These are phyloP conservation scores for Plectosphaerella sp. DNA, from an alignment of 2,329 filamentous ascomycete species.

Conservation along the genomic window DNA sequence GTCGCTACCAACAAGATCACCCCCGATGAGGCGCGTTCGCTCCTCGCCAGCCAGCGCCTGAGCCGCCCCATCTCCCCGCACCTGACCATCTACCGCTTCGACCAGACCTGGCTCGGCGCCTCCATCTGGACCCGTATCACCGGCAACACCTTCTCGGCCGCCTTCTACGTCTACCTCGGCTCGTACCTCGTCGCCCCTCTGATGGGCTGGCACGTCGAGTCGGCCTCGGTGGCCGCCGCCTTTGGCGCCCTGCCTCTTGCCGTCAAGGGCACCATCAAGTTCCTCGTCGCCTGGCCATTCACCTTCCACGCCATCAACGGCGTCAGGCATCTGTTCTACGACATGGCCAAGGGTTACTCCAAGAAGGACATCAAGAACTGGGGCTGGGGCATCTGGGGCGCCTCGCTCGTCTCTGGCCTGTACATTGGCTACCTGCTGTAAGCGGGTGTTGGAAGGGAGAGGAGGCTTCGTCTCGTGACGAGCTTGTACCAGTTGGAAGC, in stretches of 20 bases:
- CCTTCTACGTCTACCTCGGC: slow-evolving; percentile 74
- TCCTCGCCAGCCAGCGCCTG: slow-evolving; percentile 78
- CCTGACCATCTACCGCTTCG: slow-evolving; percentile 77
- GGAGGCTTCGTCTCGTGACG: neutral
- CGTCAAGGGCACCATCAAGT: slow-evolving; percentile 54
- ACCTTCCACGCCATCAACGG: slow-evolving; percentile 54
- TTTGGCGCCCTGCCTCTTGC: slow-evolving; percentile 55
- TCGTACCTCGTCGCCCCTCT: slow-evolving; percentile 78
- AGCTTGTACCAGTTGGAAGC: no score
- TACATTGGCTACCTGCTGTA: slow-evolving; percentile 45
- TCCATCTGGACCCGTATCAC: slow-evolving; percentile 77
- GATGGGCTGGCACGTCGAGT: slow-evolving; percentile 61
- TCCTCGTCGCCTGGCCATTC: slow-evolving; percentile 54
- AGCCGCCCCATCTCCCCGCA: slow-evolving; percentile 81
- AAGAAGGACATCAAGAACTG: slow-evolving; percentile 40
- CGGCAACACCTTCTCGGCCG: slow-evolving; percentile 66
- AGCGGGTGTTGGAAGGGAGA: slow-evolving; percentile 2
- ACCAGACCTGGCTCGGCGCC: slow-evolving; percentile 79
- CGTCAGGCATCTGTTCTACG: slow-evolving; percentile 49
- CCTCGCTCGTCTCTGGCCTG: slow-evolving; percentile 36
- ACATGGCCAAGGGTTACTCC: slow-evolving; percentile 45
- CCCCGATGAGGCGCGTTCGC: slow-evolving; percentile 47
- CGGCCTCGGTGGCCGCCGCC: slow-evolving; percentile 53
- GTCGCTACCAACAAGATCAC: slow-evolving; percentile 56
- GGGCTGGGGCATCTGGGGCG: slow-evolving; percentile 44